Evolutionary conservation across 257 asterid genomes (phyloP).

Genomic region (Agastache rugosa): DNA sequence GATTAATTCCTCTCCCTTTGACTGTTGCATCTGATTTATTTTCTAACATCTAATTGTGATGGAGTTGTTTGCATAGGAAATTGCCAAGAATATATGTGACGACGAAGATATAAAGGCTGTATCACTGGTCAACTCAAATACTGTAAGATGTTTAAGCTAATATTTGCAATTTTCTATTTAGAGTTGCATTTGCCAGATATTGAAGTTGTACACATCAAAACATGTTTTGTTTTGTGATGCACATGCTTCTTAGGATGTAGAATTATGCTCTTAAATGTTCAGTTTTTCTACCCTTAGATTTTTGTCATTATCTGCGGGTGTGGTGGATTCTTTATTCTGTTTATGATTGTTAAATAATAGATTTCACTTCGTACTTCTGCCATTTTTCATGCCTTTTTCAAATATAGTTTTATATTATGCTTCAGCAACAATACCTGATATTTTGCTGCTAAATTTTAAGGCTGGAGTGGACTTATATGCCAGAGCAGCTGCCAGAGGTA

Average conservation of each 20-base stretch:
- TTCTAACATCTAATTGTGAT: slow-evolving; percentile 18
- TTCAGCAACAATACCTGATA: slow-evolving; percentile 21
- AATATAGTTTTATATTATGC: not conserved
- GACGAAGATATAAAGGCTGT: slow-evolving; percentile 53
- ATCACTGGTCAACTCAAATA: slow-evolving; percentile 45
- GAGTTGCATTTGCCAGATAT: not conserved
- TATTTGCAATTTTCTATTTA: slow-evolving; percentile 1
- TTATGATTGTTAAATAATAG: not conserved
- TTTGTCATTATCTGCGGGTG: not conserved
- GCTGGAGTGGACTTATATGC: slow-evolving; percentile 50
- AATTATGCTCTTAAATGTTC: not conserved
- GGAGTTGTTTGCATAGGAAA: slow-evolving; percentile 41
- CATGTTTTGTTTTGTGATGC: not conserved
- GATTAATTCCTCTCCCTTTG: slow-evolving; percentile 9
- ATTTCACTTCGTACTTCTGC: not conserved
- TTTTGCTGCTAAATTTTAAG: slow-evolving; percentile 29
- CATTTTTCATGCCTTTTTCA: slow-evolving; percentile 16
- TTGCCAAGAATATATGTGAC: slow-evolving; percentile 46
- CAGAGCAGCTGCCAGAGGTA: slow-evolving; percentile 54
- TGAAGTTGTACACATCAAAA: slow-evolving; percentile 7
- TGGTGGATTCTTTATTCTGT: not conserved
- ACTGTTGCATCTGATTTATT: not conserved
- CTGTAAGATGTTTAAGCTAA: slow-evolving; percentile 39
- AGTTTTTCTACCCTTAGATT: slow-evolving; percentile 3
- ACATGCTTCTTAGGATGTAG: not conserved